A percentile compares a stretch with the other conserved stretches of the same genome.
phyloP scores from a whole-genome alignment of 2,329 filamentous ascomycete genomes.

The Hyphodiscus sp. region DNA sequence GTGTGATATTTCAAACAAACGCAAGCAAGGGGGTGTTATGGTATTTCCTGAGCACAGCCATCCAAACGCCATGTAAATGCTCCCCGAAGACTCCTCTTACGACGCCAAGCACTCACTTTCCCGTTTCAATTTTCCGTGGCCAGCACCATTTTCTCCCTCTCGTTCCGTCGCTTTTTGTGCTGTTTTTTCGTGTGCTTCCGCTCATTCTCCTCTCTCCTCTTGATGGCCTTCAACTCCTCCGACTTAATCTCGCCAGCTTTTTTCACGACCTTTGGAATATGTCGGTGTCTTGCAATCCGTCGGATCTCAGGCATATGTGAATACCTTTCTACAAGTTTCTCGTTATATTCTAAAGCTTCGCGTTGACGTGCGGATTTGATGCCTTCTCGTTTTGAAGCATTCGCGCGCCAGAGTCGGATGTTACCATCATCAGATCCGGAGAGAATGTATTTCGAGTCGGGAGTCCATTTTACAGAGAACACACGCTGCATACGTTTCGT shows the following conservation, averaged over 20 bases:
- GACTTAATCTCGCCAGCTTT: slow-evolving; percentile 93
- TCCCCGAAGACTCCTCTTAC: neutral
- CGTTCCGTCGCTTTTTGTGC: slow-evolving; percentile 62
- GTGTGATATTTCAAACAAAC: too few species aligned
- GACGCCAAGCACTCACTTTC: neutral
- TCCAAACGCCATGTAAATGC: neutral
- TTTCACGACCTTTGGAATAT: slow-evolving; percentile 88
- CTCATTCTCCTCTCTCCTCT: slow-evolving; percentile 90
- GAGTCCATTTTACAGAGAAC: slow-evolving; percentile 77
- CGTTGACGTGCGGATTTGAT: slow-evolving; percentile 81
- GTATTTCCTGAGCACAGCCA: neutral
- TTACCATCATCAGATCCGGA: slow-evolving; percentile 94
- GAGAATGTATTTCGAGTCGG: slow-evolving; percentile 83
- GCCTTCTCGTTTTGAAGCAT: slow-evolving; percentile 76
- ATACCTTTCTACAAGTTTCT: slow-evolving; percentile 75
- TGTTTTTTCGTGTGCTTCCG: slow-evolving; percentile 85
- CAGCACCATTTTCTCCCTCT: slow-evolving; percentile 91
- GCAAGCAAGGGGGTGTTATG: neutral
- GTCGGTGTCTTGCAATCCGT: slow-evolving; percentile 83
- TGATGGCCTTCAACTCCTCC: slow-evolving; percentile 81
- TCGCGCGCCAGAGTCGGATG: slow-evolving; percentile 79
- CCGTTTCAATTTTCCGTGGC: slow-evolving; percentile 34
- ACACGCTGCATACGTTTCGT: slow-evolving; percentile 97
- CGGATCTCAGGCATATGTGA: slow-evolving; percentile 94
- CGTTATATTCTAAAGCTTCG: slow-evolving; percentile 87